Base-by-base conservation (phyloP, 345 rosid species). In the Aquilaria sinensis region DNA sequence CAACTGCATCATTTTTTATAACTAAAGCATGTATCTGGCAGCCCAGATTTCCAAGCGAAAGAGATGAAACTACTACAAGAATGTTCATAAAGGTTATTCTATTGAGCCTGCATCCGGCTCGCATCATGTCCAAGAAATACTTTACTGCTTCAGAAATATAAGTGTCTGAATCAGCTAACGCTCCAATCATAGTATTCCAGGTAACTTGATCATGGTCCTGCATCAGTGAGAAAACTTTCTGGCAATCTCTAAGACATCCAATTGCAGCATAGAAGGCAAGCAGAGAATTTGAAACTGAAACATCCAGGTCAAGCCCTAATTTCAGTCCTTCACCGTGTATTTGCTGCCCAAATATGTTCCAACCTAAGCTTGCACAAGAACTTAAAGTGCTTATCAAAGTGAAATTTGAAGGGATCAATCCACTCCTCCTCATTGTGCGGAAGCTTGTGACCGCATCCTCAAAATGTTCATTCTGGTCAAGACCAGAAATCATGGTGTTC, bases 261-360 rank as follows among this genome's bases (percentile, higher is more conserved):
- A 75, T 77, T 68, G 80, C 90, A 32, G 86, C 84, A 80, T 89
- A 85, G 30, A 92, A 48, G 56, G 86, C 75, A 56, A 92, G 86
- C 77, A 92, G 91, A 60, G 88, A 73, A 69, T 92, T 92, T 70
- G 98, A 85, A 66, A 89, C 98, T 8, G 98, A 92, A 66, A 84
- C 88, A 69, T 92, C 91, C 47, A 59, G 51, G 66, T 89, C 83
- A 81, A 89, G 80, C 68, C 96, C 91, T 66, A 85, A 56, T 71
- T 84, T 85, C 51, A 81, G 51, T 67, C 81, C 89, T 67, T 89
- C 97, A 34, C 78, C 73, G 32, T 89, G 96, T 53, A 87, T 71
- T 66, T 84, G 93, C 62, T 64, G 83, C 64, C 98, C 98, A 43
- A 81, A 57, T 57, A 37, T 62, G 66, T 60, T 73, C 79, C 88